These are phyloP conservation scores for Helicosporidium sp. DNA, from an alignment of 139 green algal genomes.

Conservation along the genomic window DNA sequence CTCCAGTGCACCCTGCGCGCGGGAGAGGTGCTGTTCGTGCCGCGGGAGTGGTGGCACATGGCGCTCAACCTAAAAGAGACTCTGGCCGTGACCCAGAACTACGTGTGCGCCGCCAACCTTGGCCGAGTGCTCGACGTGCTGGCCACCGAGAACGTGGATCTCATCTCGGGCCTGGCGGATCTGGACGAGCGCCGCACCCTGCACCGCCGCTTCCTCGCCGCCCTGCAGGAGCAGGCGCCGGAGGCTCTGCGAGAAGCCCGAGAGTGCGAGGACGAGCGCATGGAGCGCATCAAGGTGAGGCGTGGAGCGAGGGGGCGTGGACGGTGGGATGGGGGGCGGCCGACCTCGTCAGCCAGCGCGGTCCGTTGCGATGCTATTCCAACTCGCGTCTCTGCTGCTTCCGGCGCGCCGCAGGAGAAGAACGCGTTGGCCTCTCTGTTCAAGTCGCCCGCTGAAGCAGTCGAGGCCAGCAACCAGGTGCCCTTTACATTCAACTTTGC, in stretches of 20 bases:
- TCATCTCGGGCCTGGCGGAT: constrained; percentile 46
- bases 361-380: background rate
- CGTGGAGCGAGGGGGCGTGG: background rate
- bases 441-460: background rate
- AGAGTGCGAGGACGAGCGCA: background rate
- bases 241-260: constrained; percentile 3
- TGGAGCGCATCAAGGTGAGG: constrained; percentile 5
- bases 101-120: constrained; percentile 42
- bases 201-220: constrained; percentile 37
- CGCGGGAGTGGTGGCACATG: constrained; percentile 67
- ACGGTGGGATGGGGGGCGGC: background rate
- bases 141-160: constrained; percentile 13
- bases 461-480: background rate
- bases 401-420: constrained; percentile 2
- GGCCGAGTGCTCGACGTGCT: constrained; percentile 49
- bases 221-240: constrained; percentile 5
- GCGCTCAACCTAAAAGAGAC: constrained; percentile 67
- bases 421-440: constrained; percentile 10
- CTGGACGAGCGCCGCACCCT: constrained; percentile 26
- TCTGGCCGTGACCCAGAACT: constrained; percentile 72
- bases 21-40: constrained; percentile 75
- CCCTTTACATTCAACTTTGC: no score
- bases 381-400: background rate
- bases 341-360: background rate
- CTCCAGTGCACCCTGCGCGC: constrained; percentile 27